Evolutionary conservation across 2,329 filamentous ascomycete species (phyloP), one percentile per base, ranked within the genome.

Genomic region (Sphaceloma murrayae): DNA sequence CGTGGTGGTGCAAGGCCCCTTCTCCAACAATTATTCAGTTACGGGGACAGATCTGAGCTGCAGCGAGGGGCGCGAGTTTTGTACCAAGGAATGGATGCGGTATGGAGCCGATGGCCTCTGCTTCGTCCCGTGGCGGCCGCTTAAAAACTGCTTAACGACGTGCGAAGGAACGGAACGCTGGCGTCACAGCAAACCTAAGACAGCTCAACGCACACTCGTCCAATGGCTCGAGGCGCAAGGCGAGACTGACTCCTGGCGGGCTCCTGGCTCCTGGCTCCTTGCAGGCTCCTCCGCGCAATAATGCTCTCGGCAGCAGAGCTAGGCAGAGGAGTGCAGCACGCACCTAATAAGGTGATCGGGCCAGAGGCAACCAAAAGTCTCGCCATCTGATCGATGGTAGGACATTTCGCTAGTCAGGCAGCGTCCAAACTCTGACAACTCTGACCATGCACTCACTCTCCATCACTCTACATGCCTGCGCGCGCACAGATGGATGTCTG

Each of bases 161-260:
- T 29, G 27, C 27, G 36, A 11, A 40, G 36, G 36, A 22, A 40
- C 36, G 36, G 36, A 40, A 40, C 36, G 36, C 36, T 40, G 36
- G 36, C 36, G 36, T 40, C 36, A 40, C 36, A 19, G 17, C 24
- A 40, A 22, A 30, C 17, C 30, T 40, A 26, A 40, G 36, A 40
- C 36, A 40, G 14, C 30, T 27, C 36, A 40, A 40, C 36, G n/a
- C n/a, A n/a, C n/a, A n/a, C n/a, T n/a, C n/a, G n/a, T n/a, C n/a
- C n/a, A n/a, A n/a, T n/a, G n/a, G n/a, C n/a, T n/a, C n/a, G n/a
- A n/a, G n/a, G n/a, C n/a, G n/a, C n/a, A n/a, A n/a, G n/a, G n/a
- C n/a, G n/a, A n/a, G n/a, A n/a, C n/a, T n/a, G n/a, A n/a, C n/a
- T n/a, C n/a, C n/a, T n/a, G n/a, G n/a, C n/a, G n/a, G n/a, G n/a